Percentiles rank a stretch among this genome's conserved stretches.
phyloP scores from a whole-genome alignment of 345 rosid genomes.

The Eutrema japonicum region DNA sequence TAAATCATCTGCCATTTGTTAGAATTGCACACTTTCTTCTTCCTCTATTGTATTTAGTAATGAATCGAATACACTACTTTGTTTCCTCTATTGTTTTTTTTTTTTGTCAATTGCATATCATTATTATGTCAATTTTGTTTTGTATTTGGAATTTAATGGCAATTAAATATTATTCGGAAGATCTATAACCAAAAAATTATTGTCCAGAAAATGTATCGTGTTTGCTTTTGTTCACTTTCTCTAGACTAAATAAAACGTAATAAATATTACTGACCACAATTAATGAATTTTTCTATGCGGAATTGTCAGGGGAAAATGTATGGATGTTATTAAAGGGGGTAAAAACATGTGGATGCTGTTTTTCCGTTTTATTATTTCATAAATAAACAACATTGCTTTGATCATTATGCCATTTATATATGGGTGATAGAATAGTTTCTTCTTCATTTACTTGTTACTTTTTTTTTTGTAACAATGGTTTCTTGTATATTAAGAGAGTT shows the following conservation, averaged over 20 bases:
- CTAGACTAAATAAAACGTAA: too few species aligned
- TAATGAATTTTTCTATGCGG: neutral
- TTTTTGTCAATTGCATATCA: neutral
- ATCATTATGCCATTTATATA: neutral
- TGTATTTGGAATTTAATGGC: too few species aligned
- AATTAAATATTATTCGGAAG: too few species aligned
- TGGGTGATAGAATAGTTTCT: too few species aligned
- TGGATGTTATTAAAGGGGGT: slow-evolving; percentile 17
- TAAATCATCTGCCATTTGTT: slow-evolving; percentile 18
- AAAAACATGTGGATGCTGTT: slow-evolving; percentile 34
- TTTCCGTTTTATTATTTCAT: neutral
- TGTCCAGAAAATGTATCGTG: too few species aligned
- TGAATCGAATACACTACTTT: slow-evolving; percentile 2
- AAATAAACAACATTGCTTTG: slow-evolving; percentile 2
- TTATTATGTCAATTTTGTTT: neutral
- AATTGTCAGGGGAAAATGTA: slow-evolving; percentile 7
- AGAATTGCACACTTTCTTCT: neutral
- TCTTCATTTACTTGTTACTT: too few species aligned
- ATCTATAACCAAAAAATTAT: too few species aligned
- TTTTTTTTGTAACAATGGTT: too few species aligned
- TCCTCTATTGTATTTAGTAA: slow-evolving; percentile 18
- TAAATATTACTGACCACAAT: neutral
- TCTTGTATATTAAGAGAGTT: too few species aligned
- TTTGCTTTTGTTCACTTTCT: too few species aligned
- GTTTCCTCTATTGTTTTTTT: neutral